Conservation (phyloP, 2,329 filamentous ascomycete genomes). For the Fusarium humuli region DNA sequence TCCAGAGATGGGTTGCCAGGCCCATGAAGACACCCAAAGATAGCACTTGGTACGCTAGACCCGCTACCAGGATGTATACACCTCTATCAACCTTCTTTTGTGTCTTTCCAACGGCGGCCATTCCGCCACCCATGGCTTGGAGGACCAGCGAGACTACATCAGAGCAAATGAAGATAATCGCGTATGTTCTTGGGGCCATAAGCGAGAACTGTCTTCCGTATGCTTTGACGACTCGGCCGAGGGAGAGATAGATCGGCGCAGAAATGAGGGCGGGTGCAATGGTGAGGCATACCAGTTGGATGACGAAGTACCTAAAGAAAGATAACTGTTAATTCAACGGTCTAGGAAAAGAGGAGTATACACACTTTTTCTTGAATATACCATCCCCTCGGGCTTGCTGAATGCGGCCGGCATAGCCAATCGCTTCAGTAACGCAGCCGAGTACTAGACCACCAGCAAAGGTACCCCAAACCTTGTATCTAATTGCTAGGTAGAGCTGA, state of each 20-base stretch:
- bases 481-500: slow-evolving; percentile 38
- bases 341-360: background rate
- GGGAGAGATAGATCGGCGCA: slow-evolving; percentile 43
- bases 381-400: slow-evolving; percentile 6
- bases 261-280: slow-evolving; percentile 45
- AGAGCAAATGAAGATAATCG: slow-evolving; percentile 32
- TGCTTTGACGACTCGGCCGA: slow-evolving; percentile 41
- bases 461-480: slow-evolving; percentile 31
- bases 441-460: slow-evolving; percentile 41
- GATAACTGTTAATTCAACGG: background rate
- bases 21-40: slow-evolving; percentile 29
- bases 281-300: slow-evolving; percentile 38
- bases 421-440: slow-evolving; percentile 36
- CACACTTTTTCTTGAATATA: slow-evolving; percentile 1
- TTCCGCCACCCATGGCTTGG: slow-evolving; percentile 33
- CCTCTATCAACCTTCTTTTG: slow-evolving; percentile 24
- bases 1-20: background rate
- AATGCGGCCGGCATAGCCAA: slow-evolving; percentile 32
- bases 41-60: slow-evolving; percentile 32
- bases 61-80: slow-evolving; percentile 36
- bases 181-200: slow-evolving; percentile 29
- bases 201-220: slow-evolving; percentile 26
- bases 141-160: slow-evolving; percentile 34
- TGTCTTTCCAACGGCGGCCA: slow-evolving; percentile 22
- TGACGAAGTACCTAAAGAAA: slow-evolving; percentile 17